phyloP scores from a whole-genome alignment of 108 stramenopile species.

The Stephanodiscus minutulus region DNA sequence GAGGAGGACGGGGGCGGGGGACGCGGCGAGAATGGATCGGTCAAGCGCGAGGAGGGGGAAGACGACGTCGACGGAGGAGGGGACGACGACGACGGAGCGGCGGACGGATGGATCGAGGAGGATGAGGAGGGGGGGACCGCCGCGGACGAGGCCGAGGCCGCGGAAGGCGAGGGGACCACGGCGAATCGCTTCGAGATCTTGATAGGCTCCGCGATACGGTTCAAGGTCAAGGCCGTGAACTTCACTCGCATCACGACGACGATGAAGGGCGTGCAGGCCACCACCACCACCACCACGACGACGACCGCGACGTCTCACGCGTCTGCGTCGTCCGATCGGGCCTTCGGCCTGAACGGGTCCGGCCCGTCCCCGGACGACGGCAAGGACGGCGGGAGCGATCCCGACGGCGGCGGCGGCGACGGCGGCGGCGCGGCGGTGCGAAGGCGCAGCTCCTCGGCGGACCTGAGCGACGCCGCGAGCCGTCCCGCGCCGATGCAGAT shows the following conservation, averaged over 20 bases:
- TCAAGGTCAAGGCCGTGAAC: conserved; percentile 87
- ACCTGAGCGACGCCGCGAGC: conserved; percentile 59
- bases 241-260: conserved; percentile 86
- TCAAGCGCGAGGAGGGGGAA: conserved; percentile 24
- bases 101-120: conserved; percentile 23
- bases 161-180: conserved; percentile 29
- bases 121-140: conserved; percentile 25
- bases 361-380: conserved; percentile 22
- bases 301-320: not conserved
- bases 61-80: conserved; percentile 19
- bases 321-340: not conserved
- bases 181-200: conserved; percentile 78
- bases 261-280: conserved; percentile 84
- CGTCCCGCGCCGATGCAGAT: conserved; percentile 79
- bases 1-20: not conserved
- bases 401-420: conserved; percentile 11
- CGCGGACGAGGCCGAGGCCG: conserved; percentile 6
- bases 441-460: conserved; percentile 75
- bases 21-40: not conserved
- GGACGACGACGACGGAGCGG: conserved; percentile 15
- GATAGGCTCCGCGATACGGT: conserved; percentile 81
- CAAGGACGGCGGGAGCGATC: conserved; percentile 11
- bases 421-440: conserved; percentile 47
- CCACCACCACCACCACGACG: conserved; percentile 61
- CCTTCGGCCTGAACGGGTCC: conserved; percentile 24